These are phyloP conservation scores for Yamadazyma philogaea DNA, from an alignment of 805 yeast genomes.

Conservation along the genomic window DNA sequence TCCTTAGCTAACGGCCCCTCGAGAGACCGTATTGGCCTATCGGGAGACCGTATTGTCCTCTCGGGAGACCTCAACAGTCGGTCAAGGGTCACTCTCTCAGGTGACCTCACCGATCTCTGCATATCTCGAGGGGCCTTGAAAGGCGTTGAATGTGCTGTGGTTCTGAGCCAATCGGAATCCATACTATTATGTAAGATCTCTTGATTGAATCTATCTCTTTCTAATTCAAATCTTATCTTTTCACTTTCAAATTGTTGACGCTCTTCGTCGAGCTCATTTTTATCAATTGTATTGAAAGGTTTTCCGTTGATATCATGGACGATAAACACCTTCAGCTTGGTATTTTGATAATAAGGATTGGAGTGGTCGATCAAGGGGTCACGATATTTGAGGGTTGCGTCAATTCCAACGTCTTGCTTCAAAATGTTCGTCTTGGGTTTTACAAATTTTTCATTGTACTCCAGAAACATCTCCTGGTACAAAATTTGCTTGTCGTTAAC, in stretches of 20 bases:
- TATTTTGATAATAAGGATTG: constrained; percentile 24
- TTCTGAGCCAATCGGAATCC: constrained; percentile 14
- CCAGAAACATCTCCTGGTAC: constrained; percentile 57
- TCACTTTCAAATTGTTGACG: constrained; percentile 15
- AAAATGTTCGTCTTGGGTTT: constrained; percentile 52
- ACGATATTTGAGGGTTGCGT: constrained; percentile 44
- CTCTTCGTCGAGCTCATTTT: constrained; percentile 13
- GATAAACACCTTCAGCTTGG: constrained; percentile 43
- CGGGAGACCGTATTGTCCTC: not conserved
- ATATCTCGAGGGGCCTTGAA: constrained; percentile 6
- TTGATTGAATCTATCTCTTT: constrained; percentile 13
- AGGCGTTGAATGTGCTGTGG: constrained; percentile 15
- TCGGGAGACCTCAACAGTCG: not conserved
- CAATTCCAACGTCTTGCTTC: constrained; percentile 59
- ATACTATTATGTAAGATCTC: constrained; percentile 11
- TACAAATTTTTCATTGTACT: constrained; percentile 60
- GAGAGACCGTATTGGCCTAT: not conserved
- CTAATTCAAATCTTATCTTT: constrained; percentile 14
- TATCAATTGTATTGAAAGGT: constrained; percentile 17
- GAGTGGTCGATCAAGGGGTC: constrained; percentile 18
- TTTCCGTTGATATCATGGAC: constrained; percentile 49
- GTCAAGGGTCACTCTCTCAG: not conserved
- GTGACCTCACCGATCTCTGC: constrained; percentile 5
- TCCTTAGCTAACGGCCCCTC: not conserved
- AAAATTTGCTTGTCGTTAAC: constrained; percentile 59